Evolutionary conservation across 2,329 filamentous ascomycete species (phyloP).

Genomic region (Botryotinia calthae): DNA sequence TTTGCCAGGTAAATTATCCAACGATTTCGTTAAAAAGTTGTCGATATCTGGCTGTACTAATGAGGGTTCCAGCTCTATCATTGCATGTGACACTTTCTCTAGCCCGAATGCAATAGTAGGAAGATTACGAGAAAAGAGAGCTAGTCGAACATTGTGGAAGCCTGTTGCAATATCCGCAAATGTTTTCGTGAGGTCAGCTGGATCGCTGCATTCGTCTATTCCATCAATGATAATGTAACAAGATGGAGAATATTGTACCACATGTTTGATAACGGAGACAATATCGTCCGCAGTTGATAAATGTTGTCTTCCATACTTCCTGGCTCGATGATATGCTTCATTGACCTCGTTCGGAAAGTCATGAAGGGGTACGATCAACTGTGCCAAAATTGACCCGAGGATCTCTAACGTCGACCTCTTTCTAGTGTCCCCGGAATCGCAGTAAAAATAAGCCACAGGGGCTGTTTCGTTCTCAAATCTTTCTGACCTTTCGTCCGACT

Average conservation of each 20-base stretch:
- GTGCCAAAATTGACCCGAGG: conserved; percentile 15
- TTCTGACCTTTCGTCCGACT: background rate
- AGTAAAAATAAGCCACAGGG: conserved; percentile 13
- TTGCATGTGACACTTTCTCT: background rate
- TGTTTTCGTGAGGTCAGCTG: background rate
- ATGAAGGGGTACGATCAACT: conserved; percentile 1
- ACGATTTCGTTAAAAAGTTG: conserved; percentile 5
- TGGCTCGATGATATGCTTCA: conserved; percentile 7
- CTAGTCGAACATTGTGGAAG: background rate
- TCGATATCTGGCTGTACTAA: conserved; percentile 16
- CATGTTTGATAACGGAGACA: background rate
- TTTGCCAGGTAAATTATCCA: background rate
- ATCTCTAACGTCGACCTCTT: conserved; percentile 10
- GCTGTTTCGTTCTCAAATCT: background rate
- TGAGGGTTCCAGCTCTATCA: conserved; percentile 1
- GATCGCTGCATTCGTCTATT: conserved; percentile 14
- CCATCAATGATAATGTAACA: conserved; percentile 16
- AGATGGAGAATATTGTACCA: background rate
- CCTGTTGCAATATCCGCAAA: background rate
- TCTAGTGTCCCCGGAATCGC: conserved; percentile 3
- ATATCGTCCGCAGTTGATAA: conserved; percentile 11
- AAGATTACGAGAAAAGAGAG: conserved; percentile 13
- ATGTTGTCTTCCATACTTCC: conserved; percentile 18
- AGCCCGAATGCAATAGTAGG: background rate
- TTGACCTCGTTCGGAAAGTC: background rate